Evolutionary conservation across 2,329 filamentous ascomycete genomes (phyloP).

Genomic region (Fusarium pseudocircinatum): DNA sequence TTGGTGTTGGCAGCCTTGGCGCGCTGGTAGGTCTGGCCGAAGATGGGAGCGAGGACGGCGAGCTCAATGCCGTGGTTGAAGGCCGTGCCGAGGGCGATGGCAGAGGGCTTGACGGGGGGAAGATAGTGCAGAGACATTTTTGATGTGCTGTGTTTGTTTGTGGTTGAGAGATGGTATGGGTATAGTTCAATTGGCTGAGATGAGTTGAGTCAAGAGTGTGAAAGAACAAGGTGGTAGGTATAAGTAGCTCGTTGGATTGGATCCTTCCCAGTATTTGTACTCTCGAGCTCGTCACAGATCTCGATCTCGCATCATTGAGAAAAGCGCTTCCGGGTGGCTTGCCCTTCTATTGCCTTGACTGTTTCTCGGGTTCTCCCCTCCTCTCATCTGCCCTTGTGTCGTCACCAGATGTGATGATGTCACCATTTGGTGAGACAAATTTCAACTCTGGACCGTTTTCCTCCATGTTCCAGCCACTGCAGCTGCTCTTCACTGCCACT

Average conservation of each 20-base stretch:
- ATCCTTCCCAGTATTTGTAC: slow-evolving; percentile 41
- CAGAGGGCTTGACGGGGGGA: slow-evolving; percentile 91
- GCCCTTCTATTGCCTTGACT: slow-evolving; percentile 27
- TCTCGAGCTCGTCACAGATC: slow-evolving; percentile 33
- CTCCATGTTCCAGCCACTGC: background rate
- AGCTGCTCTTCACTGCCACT: background rate
- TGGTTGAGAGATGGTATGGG: background rate
- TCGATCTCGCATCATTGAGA: slow-evolving; percentile 39
- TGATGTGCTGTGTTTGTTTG: slow-evolving; percentile 46
- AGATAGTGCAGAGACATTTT: slow-evolving; percentile 71
- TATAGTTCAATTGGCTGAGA: slow-evolving; percentile 28
- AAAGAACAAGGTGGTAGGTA: background rate
- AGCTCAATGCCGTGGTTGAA: slow-evolving; percentile 96
- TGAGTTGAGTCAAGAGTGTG: slow-evolving; percentile 2
- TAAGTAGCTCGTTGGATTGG: background rate
- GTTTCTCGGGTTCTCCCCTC: slow-evolving; percentile 1
- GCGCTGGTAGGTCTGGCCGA: slow-evolving; percentile 93
- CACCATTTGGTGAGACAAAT: slow-evolving; percentile 48
- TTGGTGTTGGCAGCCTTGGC: slow-evolving; percentile 92
- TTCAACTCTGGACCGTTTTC: background rate
- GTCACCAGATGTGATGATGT: slow-evolving; percentile 54
- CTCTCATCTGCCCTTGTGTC: slow-evolving; percentile 41
- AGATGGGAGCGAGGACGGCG: slow-evolving; percentile 86
- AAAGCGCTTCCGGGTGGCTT: slow-evolving; percentile 27
- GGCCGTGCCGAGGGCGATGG: slow-evolving; percentile 92